Evolutionary conservation across 116 monocot species (phyloP).

Genomic region (Phalaenopsis hybrid): DNA sequence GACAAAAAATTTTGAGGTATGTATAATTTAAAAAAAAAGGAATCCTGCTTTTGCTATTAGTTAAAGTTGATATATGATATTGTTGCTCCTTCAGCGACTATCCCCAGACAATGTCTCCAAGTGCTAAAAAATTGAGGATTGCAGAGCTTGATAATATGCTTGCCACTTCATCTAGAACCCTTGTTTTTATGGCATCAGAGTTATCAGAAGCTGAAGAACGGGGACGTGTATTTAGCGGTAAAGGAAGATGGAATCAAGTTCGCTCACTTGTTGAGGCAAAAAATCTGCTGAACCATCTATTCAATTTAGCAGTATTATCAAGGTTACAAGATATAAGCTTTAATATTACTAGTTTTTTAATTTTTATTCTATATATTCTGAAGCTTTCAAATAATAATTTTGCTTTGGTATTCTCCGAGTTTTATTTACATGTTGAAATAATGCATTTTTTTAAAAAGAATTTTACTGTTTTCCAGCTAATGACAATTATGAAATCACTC

Average conservation of each 20-base stretch:
- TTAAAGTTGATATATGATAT: slow-evolving; percentile 3
- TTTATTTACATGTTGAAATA: background rate
- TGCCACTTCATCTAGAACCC: slow-evolving; percentile 55
- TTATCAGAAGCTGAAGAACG: slow-evolving; percentile 92
- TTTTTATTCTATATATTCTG: background rate
- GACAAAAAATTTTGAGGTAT: slow-evolving; percentile 53
- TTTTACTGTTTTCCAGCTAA: background rate
- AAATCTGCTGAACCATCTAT: slow-evolving; percentile 72
- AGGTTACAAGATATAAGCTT: slow-evolving; percentile 11
- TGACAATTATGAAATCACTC: no score
- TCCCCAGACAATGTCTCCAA: slow-evolving; percentile 78
- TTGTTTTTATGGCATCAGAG: slow-evolving; percentile 89
- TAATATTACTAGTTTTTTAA: background rate
- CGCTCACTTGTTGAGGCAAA: slow-evolving; percentile 78
- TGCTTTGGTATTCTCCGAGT: background rate
- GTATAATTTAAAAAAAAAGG: background rate
- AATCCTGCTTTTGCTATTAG: background rate
- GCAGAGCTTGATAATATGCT: slow-evolving; percentile 88
- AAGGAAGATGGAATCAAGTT: slow-evolving; percentile 84
- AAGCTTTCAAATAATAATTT: no score
- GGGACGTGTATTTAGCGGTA: slow-evolving; percentile 56
- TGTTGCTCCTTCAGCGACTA: slow-evolving; percentile 32
- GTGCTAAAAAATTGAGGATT: slow-evolving; percentile 82
- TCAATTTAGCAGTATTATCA: slow-evolving; percentile 59
- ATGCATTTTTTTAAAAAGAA: no score